phyloP scores from a whole-genome alignment of 176 grass and related monocot species.

The Paspalum notatum region DNA sequence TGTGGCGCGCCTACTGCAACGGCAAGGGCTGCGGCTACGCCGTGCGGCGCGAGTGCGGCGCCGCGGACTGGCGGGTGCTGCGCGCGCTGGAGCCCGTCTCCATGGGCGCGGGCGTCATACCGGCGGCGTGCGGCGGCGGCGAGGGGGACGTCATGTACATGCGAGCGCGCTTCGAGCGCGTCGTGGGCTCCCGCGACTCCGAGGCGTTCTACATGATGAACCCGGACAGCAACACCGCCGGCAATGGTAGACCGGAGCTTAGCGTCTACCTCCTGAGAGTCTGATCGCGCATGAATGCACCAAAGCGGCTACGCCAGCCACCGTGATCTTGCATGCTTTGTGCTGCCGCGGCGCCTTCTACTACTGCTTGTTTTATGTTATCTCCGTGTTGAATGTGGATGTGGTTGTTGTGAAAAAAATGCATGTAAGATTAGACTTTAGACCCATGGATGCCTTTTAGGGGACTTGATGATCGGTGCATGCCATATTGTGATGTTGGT shows the following conservation, averaged over 20 bases:
- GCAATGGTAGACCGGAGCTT: constrained; percentile 77
- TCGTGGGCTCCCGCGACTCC: constrained; percentile 88
- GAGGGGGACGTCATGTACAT: constrained; percentile 97
- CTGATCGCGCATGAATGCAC: constrained; percentile 53
- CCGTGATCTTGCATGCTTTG: constrained; percentile 25
- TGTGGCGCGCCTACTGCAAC: constrained; percentile 90
- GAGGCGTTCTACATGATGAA: constrained; percentile 99
- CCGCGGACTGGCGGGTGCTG: constrained; percentile 73
- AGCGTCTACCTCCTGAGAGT: constrained; percentile 93
- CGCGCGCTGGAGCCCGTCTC: constrained; percentile 78
- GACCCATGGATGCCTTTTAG: not conserved
- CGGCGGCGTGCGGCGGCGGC: constrained; percentile 57
- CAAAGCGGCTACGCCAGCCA: not conserved
- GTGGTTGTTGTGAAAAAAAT: constrained; percentile 40
- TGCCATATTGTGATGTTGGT: not conserved
- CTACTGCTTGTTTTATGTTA: not conserved
- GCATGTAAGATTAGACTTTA: constrained; percentile 15
- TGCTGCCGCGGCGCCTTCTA: not conserved
- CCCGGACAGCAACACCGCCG: constrained; percentile 54
- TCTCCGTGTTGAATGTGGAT: constrained; percentile 4
- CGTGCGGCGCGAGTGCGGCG: constrained; percentile 61
- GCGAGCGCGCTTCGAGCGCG: constrained; percentile 90
- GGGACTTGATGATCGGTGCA: not conserved
- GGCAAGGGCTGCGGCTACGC: constrained; percentile 77
- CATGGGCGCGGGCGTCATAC: constrained; percentile 85